These are phyloP conservation scores for Colletotrichum caudatum DNA, from an alignment of 2,329 filamentous ascomycete genomes.

Conservation along the genomic window DNA sequence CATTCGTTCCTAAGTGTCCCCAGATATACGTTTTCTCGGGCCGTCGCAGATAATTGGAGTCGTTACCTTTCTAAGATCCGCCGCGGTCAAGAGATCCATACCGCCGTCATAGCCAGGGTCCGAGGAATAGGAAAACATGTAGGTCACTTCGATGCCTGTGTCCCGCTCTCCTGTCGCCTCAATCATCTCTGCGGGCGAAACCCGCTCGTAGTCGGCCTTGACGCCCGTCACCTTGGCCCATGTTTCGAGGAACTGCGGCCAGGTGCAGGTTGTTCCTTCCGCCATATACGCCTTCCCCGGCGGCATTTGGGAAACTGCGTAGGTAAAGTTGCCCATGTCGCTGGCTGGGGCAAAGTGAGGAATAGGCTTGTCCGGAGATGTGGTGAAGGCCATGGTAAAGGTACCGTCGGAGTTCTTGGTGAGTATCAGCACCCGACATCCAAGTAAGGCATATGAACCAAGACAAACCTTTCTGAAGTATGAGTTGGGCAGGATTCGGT, in stretches of 20 bases:
- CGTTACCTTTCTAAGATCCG: constrained; percentile 58
- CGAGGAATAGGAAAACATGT: constrained; percentile 62
- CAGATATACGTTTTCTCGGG: no score
- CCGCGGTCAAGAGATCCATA: constrained; percentile 56
- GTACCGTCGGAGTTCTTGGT: constrained; percentile 51
- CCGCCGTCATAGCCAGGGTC: constrained; percentile 64
- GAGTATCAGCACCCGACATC: constrained; percentile 44
- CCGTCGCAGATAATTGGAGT: no score
- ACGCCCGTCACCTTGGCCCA: constrained; percentile 56
- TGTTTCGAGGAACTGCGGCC: constrained; percentile 58
- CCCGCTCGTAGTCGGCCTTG: constrained; percentile 53
- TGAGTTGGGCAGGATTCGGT: constrained; percentile 58
- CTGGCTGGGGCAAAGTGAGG: constrained; percentile 61
- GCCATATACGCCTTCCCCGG: constrained; percentile 63
- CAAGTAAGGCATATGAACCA: not conserved
- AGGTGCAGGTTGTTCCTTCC: constrained; percentile 58
- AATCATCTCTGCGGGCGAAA: constrained; percentile 57
- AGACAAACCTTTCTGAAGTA: constrained; percentile 61
- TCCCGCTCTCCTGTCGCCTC: constrained; percentile 53
- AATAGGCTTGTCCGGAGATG: constrained; percentile 51
- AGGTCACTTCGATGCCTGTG: constrained; percentile 56
- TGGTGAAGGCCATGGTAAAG: constrained; percentile 62
- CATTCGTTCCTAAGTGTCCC: not conserved
- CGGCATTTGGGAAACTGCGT: constrained; percentile 62
- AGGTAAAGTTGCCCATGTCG: constrained; percentile 62